Conservation (phyloP, 805 yeast species). For the Saturnispora diversa region DNA sequence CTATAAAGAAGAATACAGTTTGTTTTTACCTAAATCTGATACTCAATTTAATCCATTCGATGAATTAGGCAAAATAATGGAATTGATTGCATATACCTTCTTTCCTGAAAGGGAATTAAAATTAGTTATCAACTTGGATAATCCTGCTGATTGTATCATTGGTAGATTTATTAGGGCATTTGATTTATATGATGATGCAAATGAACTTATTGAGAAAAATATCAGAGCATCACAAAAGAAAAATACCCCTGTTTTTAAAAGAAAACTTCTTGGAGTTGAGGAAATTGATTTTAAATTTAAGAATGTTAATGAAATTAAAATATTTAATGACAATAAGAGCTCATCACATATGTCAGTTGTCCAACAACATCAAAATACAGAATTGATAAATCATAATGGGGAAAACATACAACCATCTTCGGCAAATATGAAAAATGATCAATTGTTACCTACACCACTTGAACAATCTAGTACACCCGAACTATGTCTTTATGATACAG, state of each 20-base stretch:
- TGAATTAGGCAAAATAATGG: conserved; percentile 51
- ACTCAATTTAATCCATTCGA: conserved; percentile 52
- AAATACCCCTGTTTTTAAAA: not conserved
- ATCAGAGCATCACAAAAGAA: not conserved
- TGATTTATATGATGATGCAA: conserved; percentile 24
- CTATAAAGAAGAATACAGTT: conserved; percentile 41
- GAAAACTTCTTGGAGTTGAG: not conserved
- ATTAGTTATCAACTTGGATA: conserved; percentile 29
- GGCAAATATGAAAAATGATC: not conserved
- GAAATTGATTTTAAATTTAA: not conserved
- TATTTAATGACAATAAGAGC: not conserved
- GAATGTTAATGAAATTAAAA: not conserved
- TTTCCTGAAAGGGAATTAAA: conserved; percentile 32
- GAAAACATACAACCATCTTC: too few relatives aligned
- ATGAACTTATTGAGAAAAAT: conserved; percentile 20
- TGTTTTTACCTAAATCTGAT: conserved; percentile 45
- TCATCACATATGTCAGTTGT: too few relatives aligned
- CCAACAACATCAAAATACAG: not conserved
- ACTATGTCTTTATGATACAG: not conserved
- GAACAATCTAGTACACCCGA: conserved; percentile 4
- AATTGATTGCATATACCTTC: conserved; percentile 32
- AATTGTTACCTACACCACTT: conserved; percentile 1
- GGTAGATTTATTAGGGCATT: conserved; percentile 32
- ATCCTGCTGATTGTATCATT: conserved; percentile 33
- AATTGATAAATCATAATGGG: too few relatives aligned